phyloP scores from a whole-genome alignment of 371 early-diverging fungal species.

The Mortierella sp. region DNA sequence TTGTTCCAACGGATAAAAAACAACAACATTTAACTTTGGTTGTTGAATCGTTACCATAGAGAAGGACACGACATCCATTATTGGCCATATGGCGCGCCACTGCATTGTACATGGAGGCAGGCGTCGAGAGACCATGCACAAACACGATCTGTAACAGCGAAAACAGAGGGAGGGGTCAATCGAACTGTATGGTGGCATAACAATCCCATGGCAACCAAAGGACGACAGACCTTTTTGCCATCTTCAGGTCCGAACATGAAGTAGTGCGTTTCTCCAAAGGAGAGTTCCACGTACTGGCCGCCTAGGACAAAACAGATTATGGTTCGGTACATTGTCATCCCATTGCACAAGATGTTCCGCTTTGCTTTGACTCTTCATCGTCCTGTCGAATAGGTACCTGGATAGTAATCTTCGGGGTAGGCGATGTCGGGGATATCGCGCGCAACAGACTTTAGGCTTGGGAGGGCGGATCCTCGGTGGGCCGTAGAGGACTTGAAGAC shows the following conservation, averaged over 20 bases:
- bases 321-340: too few relatives aligned
- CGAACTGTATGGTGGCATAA: too few relatives aligned
- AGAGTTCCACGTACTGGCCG: conserved; percentile 30
- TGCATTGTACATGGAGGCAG: conserved; percentile 34
- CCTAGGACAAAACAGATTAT: conserved; percentile 14
- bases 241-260: conserved; percentile 46
- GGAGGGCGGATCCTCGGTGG: conserved; percentile 17
- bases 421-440: conserved; percentile 54
- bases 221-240: conserved; percentile 34
- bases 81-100: conserved; percentile 37
- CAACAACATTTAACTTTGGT: background rate
- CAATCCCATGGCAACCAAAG: too few relatives aligned
- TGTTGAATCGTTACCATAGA: conserved; percentile 32
- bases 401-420: conserved; percentile 50
- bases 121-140: conserved; percentile 49
- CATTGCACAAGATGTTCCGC: too few relatives aligned
- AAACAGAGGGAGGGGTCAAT: background rate
- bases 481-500: conserved; percentile 17
- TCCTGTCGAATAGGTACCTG: conserved; percentile 15
- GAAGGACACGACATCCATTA: conserved; percentile 43
- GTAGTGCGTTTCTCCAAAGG: conserved; percentile 46
- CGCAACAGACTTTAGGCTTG: conserved; percentile 53
- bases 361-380: background rate
- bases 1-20: background rate
- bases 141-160: conserved; percentile 28